Conservation (phyloP, 495 filamentous ascomycete species). For the Penicillium bialowiezense region DNA sequence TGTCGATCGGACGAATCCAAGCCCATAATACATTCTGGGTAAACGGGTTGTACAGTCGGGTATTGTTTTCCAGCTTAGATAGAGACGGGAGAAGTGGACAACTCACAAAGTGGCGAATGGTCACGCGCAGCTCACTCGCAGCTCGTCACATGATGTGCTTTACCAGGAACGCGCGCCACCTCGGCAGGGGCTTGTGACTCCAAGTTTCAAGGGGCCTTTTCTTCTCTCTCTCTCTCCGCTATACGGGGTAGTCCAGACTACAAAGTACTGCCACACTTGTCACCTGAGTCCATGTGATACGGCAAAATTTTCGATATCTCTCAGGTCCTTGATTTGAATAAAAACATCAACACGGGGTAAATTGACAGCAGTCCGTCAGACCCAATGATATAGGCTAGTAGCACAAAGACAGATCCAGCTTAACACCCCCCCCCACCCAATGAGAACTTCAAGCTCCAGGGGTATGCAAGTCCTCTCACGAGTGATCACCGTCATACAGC, state of each 20-base stretch:
- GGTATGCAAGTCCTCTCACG: neutral
- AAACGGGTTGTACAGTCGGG: neutral
- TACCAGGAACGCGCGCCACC: slow-evolving; percentile 12
- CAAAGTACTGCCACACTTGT: too few species aligned
- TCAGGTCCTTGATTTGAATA: neutral
- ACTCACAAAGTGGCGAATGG: slow-evolving; percentile 17
- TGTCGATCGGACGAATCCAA: neutral
- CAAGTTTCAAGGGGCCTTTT: slow-evolving; percentile 2
- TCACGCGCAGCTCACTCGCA: slow-evolving; percentile 25
- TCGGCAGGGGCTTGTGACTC: slow-evolving; percentile 18
- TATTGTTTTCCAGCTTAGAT: neutral
- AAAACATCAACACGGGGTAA: neutral
- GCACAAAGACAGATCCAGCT: slow-evolving; percentile 1
- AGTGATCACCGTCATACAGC: slow-evolving; percentile 2
- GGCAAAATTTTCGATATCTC: neutral
- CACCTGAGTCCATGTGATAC: too few species aligned
- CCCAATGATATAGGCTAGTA: slow-evolving; percentile 15
- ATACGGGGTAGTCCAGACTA: too few species aligned
- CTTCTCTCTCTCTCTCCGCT: neutral
- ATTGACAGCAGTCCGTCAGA: slow-evolving; percentile 9
- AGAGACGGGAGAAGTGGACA: neutral
- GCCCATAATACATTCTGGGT: neutral
- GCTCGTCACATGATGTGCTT: slow-evolving; percentile 20
- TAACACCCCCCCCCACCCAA: slow-evolving; percentile 5
- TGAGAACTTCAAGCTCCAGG: neutral